Evolutionary conservation across 192 early-diverging fungal genomes (phyloP), one percentile per base, ranked within the genome.

Genomic region (Entomortierella lignicola): DNA sequence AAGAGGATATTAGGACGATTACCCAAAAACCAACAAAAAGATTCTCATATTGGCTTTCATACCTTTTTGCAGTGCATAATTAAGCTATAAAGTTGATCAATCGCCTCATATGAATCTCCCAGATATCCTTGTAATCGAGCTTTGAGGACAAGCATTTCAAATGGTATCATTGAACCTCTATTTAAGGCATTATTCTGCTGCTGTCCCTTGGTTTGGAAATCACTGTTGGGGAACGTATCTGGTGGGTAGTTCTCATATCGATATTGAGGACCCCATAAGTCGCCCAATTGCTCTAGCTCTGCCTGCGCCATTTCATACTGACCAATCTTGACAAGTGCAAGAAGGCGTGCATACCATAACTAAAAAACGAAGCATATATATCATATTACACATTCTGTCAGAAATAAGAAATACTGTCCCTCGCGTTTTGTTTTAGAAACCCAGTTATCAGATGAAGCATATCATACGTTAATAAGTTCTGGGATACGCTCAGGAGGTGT

Each of bases 321-420:
- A 21, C 80, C 70, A 7, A 88, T 37, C 41, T 88, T 82, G 15
- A 60, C 66, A 10, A 88, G 58, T 4, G 87, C 87, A 17, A 85
- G 53, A 23, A 88, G 57, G 23, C 87, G 75, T 4, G 80, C 77
- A 55, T 88, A 82, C 87, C 87, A 88, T 23, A 88, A 57, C 86
- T 88, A 63, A 11, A 63, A 11, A 32, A 44, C 12, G 32, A 53
- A 69, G 20, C 0, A 3, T 20, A 21, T 10, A 39, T 32, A 17
- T 34, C 5, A 29, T 10, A 29, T 34, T 25, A 47, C 39, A 42
- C 13, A 42, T 42, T 6, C 13, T 42, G 4, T 47, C 44, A 20
- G 44, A 20, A 20, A 20, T 20, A 47, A 20, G 15, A 15, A 50
- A 0, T 4, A n/a, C n/a, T n/a, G n/a, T n/a, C n/a, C n/a, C n/a